Evolutionary conservation across 2,329 filamentous ascomycete genomes (phyloP).

Genomic region (Fusarium neocosmosporiellum): DNA sequence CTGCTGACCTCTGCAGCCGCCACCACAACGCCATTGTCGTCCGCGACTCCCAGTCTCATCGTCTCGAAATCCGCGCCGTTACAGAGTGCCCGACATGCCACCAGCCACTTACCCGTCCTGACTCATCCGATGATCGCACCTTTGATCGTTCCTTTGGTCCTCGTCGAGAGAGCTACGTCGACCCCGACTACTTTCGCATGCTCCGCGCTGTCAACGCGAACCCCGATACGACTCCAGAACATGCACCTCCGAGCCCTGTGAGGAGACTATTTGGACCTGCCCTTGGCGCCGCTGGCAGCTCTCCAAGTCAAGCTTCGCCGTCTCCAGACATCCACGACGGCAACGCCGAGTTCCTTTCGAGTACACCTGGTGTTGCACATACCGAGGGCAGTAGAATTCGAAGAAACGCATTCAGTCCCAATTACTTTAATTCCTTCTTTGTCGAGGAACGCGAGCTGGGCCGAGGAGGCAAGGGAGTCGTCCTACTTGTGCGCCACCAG

Average conservation of each 20-base stretch:
- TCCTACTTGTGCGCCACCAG: slow-evolving; percentile 91
- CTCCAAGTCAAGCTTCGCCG: slow-evolving; percentile 25
- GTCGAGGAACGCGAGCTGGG: slow-evolving; percentile 88
- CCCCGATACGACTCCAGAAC: slow-evolving; percentile 58
- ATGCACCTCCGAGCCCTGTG: slow-evolving; percentile 63
- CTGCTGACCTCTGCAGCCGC: slow-evolving; percentile 68
- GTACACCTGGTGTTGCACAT: slow-evolving; percentile 60
- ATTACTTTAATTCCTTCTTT: slow-evolving; percentile 95
- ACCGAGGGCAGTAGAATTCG: slow-evolving; percentile 77
- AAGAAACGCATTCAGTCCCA: slow-evolving; percentile 85
- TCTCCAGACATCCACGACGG: slow-evolving; percentile 42
- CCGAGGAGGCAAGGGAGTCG: slow-evolving; percentile 92
- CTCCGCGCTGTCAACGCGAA: slow-evolving; percentile 67
- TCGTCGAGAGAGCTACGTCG: slow-evolving; percentile 76
- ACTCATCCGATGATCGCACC: slow-evolving; percentile 60
- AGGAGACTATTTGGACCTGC: slow-evolving; percentile 63
- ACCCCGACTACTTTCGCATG: slow-evolving; percentile 96
- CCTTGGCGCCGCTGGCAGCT: slow-evolving; percentile 39
- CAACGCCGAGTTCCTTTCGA: slow-evolving; percentile 63
- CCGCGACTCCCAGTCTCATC: slow-evolving; percentile 85
- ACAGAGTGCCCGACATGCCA: slow-evolving; percentile 93
- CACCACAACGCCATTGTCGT: slow-evolving; percentile 94
- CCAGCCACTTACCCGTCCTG: slow-evolving; percentile 68
- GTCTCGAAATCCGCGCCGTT: slow-evolving; percentile 82
- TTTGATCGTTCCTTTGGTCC: slow-evolving; percentile 57